Evolutionary conservation across 176 grass and related monocot genomes (phyloP).

Genomic region (Oryza officinalis): DNA sequence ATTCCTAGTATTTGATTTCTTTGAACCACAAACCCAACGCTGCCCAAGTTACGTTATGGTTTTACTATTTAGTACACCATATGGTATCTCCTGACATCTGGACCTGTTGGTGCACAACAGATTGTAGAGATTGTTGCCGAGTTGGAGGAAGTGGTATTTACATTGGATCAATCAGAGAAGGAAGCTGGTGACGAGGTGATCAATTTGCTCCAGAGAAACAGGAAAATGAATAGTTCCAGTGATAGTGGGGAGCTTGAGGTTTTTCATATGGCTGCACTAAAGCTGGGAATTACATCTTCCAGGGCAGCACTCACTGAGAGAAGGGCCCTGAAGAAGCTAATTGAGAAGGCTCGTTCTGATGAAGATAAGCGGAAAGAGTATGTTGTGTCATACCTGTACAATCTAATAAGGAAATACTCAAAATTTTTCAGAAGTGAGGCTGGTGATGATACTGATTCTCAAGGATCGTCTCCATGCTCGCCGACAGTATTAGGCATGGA

Average conservation of each 20-base stretch:
- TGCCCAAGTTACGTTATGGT: constrained; percentile 2
- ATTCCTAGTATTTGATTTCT: constrained; percentile 12
- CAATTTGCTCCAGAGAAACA: constrained; percentile 77
- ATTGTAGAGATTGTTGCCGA: constrained; percentile 74
- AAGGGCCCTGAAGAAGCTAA: constrained; percentile 94
- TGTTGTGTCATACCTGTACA: constrained; percentile 77
- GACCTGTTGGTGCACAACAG: constrained; percentile 40
- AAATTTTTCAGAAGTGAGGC: constrained; percentile 90
- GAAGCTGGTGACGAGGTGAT: constrained; percentile 93
- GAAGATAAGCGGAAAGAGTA: constrained; percentile 88
- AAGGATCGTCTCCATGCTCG: constrained; percentile 80
- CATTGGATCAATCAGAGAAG: constrained; percentile 86
- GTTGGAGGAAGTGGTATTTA: constrained; percentile 77
- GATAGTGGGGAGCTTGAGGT: constrained; percentile 79
- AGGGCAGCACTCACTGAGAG: constrained; percentile 86
- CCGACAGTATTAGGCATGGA: constrained; percentile 75
- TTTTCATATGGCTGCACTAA: constrained; percentile 81
- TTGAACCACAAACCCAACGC: background rate
- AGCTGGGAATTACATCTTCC: constrained; percentile 88
- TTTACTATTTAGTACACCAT: background rate
- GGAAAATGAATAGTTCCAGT: constrained; percentile 54
- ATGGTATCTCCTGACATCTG: constrained; percentile 29
- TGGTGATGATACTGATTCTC: constrained; percentile 86
- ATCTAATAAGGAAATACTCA: constrained; percentile 92
- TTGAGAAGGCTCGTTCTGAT: constrained; percentile 70